Base-by-base conservation (phyloP, 2,329 filamentous ascomycete species). In the Epichloe gansuensis region DNA sequence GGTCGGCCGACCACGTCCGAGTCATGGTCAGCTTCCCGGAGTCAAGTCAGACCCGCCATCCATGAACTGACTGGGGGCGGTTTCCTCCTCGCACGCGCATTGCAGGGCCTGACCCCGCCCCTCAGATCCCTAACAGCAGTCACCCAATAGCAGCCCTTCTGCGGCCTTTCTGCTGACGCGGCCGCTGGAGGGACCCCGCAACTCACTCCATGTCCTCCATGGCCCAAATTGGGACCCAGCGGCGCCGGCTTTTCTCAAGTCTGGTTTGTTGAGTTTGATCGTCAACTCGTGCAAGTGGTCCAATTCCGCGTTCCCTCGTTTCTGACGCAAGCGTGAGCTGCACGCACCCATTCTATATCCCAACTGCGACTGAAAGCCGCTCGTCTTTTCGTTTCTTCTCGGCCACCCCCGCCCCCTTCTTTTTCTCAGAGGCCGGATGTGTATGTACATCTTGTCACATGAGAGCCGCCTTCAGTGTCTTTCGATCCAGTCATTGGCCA, bases 111-210 rank as follows among this genome's bases (percentile, higher is more conserved):
- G 50, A 35, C 17, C 13, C 46, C 50, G 51, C 45, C 31, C 6
- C 13, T 28, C 44, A 23, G 21, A 46, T 34, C 25, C 41, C 34
- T 21, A 8, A 9, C n/a, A 25, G 23, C 17, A 34, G 21, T 38
- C 43, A 31, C 44, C 46, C 49, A 51, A 52, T 51, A 9, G 39
- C 31, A 47, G 45, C 35, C 45, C 23, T 43, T 43, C n/a, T 8
- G 25, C 43, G 45, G 52, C 52, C 56, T 45, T 46, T 52, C 45
- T 53, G 58, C 54, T 59, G 54, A 60, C 57, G 56, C 53, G 56
- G 57, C 57, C 53, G 34, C 52, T 47, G 12, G n/a, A 9, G 13
- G 13, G 25, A 17, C 17, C 41, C 35, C 23, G 23, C 41, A 15
- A 35, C 42, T 28, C 45, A 23, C 28, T 17, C 8, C 44, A 9